Conservation (phyloP, 192 early-diverging fungal species). For the Coemansia sp. region DNA sequence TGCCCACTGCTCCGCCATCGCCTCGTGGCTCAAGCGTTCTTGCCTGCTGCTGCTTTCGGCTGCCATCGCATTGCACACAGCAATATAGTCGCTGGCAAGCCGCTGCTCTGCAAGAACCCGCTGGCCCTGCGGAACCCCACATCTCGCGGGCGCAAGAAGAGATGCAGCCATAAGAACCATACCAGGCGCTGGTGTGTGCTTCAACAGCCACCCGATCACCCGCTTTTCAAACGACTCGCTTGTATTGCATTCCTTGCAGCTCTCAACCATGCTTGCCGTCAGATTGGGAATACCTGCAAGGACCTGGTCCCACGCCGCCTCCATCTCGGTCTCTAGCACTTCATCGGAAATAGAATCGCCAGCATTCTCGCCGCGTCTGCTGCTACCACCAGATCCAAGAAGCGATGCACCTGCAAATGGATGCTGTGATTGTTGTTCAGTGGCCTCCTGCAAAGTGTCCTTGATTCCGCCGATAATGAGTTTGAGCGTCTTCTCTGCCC, state of each 20-base stretch:
- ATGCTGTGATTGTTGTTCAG: not conserved
- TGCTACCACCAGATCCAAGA: not conserved
- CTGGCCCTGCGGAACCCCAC: constrained; percentile 31
- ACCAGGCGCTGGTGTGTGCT: constrained; percentile 43
- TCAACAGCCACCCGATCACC: constrained; percentile 25
- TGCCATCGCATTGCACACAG: constrained; percentile 8
- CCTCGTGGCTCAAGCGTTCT: not conserved
- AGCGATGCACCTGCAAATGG: constrained; percentile 3
- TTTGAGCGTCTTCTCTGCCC: constrained; percentile 49
- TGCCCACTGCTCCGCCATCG: constrained; percentile 25
- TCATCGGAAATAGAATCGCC: constrained; percentile 1
- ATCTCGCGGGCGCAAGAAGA: constrained; percentile 27
- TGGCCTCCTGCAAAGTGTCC: constrained; percentile 14
- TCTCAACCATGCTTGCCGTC: constrained; percentile 13
- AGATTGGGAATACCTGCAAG: constrained; percentile 34
- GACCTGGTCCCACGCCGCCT: constrained; percentile 48
- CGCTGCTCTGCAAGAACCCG: constrained; percentile 28
- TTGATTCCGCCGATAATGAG: constrained; percentile 46
- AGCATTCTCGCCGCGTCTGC: not conserved
- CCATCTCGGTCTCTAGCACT: constrained; percentile 27
- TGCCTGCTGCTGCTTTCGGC: not conserved
- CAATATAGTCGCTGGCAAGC: constrained; percentile 27
- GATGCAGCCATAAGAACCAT: constrained; percentile 47
- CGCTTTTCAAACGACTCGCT: not conserved
- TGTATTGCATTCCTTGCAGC: not conserved